These are phyloP conservation scores for Apostasia ramifera DNA, from an alignment of 106 monocot species.

Conservation along the genomic window DNA sequence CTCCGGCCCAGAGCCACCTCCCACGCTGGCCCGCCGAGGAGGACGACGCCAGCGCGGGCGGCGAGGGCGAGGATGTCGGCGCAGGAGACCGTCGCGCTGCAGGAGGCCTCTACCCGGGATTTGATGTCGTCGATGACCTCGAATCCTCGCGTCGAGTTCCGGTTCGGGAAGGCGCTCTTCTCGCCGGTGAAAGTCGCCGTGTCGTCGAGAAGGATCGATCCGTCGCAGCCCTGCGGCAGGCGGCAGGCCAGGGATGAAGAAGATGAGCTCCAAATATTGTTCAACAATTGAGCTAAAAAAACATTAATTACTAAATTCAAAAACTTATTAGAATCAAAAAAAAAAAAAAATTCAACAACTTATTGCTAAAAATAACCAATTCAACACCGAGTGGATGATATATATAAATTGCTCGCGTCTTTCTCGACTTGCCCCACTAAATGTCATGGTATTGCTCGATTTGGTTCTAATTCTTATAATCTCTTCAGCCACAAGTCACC, in stretches of 20 bases:
- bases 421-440: too few species aligned
- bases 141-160: conserved; percentile 31
- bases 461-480: too few species aligned
- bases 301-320: too few species aligned
- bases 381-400: too few species aligned
- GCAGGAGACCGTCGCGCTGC: conserved; percentile 34
- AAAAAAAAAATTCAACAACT: neutral
- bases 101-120: conserved; percentile 15
- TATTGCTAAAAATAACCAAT: neutral
- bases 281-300: neutral
- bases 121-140: conserved; percentile 44
- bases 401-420: too few species aligned
- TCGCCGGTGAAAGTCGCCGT: conserved; percentile 25
- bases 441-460: too few species aligned
- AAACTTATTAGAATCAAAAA: neutral
- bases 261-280: neutral
- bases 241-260: too few species aligned
- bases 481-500: too few species aligned
- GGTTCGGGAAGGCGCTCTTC: conserved; percentile 24
- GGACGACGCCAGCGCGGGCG: conserved; percentile 23
- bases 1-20: conserved; percentile 21
- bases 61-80: conserved; percentile 46
- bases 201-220: conserved; percentile 32
- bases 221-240: conserved; percentile 31
- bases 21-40: conserved; percentile 37